Evolutionary conservation across 768 basidiomycete genomes (phyloP).

Genomic region (Mrakia blollopis): DNA sequence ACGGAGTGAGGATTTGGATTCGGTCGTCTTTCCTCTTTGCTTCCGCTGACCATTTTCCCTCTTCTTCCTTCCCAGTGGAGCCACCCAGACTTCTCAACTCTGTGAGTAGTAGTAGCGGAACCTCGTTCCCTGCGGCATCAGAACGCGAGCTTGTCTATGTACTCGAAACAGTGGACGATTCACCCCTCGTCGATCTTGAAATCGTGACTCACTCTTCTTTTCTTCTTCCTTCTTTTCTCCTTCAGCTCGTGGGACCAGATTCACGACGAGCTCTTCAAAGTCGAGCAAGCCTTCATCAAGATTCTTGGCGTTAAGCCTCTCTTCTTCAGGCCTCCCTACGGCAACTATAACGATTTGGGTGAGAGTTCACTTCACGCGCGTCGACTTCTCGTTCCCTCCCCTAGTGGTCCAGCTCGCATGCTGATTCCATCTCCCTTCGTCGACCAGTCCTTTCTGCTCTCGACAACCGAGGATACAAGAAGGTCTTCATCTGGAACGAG

Average conservation of each 20-base stretch:
- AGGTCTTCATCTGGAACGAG: conserved; percentile 42
- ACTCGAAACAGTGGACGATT: no score
- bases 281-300: conserved; percentile 42
- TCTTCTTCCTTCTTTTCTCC: no score
- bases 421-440: no score
- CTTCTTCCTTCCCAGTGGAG: background rate
- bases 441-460: conserved; percentile 37
- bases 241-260: background rate
- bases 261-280: conserved; percentile 37
- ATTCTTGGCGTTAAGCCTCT: conserved; percentile 42
- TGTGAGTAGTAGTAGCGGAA: conserved; percentile 30
- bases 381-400: no score
- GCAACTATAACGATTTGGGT: conserved; percentile 39
- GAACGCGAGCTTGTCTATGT: no score
- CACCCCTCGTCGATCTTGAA: no score
- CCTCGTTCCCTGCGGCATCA: no score
- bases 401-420: no score
- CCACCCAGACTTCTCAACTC: conserved; percentile 40
- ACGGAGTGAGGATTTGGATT: conserved; percentile 31
- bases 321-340: conserved; percentile 44
- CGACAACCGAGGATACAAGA: conserved; percentile 42
- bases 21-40: background rate
- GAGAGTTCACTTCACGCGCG: no score
- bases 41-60: background rate
- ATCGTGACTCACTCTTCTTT: no score